These are phyloP conservation scores for Fraxinus nigra DNA, from an alignment of 305 asterid species.

Conservation along the genomic window DNA sequence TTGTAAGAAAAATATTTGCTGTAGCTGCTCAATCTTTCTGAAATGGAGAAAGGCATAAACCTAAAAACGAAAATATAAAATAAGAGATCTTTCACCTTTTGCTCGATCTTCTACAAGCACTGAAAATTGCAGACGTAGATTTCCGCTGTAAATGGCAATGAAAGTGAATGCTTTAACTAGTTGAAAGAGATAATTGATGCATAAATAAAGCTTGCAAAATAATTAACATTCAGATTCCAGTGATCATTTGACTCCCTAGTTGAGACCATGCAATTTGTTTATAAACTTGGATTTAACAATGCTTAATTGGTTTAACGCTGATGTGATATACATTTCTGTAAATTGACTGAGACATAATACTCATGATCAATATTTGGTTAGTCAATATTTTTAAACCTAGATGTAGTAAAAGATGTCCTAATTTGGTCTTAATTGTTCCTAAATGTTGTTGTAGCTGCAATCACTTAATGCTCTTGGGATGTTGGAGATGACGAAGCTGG, in stretches of 20 bases:
- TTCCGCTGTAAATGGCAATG: neutral
- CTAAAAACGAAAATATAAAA: neutral
- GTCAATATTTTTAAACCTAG: neutral
- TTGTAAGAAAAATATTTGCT: neutral
- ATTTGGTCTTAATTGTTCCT: constrained; percentile 15
- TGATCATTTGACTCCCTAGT: neutral
- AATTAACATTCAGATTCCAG: neutral
- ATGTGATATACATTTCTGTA: neutral
- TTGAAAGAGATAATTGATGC: neutral
- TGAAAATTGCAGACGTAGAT: neutral
- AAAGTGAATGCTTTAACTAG: neutral
- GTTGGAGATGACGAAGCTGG: constrained; percentile 52
- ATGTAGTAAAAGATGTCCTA: constrained; percentile 11
- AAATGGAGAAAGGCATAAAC: neutral
- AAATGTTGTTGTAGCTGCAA: constrained; percentile 68
- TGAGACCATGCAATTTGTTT: neutral
- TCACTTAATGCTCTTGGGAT: constrained; percentile 66
- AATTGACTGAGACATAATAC: neutral
- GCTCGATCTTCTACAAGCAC: neutral
- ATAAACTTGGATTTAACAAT: neutral
- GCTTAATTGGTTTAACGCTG: neutral
- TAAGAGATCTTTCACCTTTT: neutral
- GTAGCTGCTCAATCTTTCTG: neutral
- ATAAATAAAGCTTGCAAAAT: neutral
- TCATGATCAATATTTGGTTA: constrained; percentile 8